These are phyloP conservation scores for Vitis vinifera DNA, from an alignment of 164 flowering plant genomes.

Conservation along the genomic window ASM3070453v1 NC_081821.1:13806501-13807000, in stretches of 20 bases:
- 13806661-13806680: too few relatives aligned
- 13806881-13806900: constrained; percentile 64
- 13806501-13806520: too few relatives aligned
- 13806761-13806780: constrained; percentile 62
- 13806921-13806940: constrained; percentile 50
- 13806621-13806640: too few relatives aligned
- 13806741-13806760: constrained; percentile 9
- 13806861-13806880: constrained; percentile 48
- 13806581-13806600: too few relatives aligned
- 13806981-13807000: neutral
- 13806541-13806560: too few relatives aligned
- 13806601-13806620: too few relatives aligned
- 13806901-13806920: constrained; percentile 49
- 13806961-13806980: neutral
- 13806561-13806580: too few relatives aligned
- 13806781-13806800: constrained; percentile 51
- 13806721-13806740: neutral
- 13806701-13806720: too few relatives aligned
- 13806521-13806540: too few relatives aligned
- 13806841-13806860: constrained; percentile 50
- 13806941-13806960: constrained; percentile 4
- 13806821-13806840: constrained; percentile 45
- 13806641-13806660: too few relatives aligned
- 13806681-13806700: too few relatives aligned
- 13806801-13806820: constrained; percentile 74